Evolutionary conservation across 495 filamentous ascomycete genomes (phyloP), one percentile per base, ranked within the genome.

Genomic region (Aspergillus nanangensis): DNA sequence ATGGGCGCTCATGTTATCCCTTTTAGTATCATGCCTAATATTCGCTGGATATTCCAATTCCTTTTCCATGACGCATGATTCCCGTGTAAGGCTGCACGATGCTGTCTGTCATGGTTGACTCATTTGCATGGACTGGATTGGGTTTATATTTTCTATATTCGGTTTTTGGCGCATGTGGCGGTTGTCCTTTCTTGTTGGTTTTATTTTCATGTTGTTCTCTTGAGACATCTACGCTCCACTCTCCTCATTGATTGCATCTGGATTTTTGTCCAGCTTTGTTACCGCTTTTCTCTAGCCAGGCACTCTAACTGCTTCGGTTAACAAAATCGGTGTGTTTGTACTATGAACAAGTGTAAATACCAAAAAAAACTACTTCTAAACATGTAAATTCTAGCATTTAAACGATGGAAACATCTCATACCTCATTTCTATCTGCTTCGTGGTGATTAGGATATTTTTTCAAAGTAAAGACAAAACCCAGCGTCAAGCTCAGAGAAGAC

Each of bases 1-100:
- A 47, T 51, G 58, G 65, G 66, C 62, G 47, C 57, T 61, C 62
- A 52, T 53, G 57, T 58, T 62, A 54, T 55, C 48, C 58, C 46
- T 57, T 51, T 53, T 60, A 61, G 56, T 62, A 58, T 55, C 47
- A 32, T 54, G 45, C 29, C 41, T 47, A 46, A 44, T 48, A 11
- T 49, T 53, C 39, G 53, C 54, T 55, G 51, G 35, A 44, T 56
- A 33, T 50, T 55, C 38, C 24, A 40, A 39, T 48, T 54, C 34
- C 35, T 63, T 34, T n/a, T 46, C 11, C 25, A 22, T 36, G 11
- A 11, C 18, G 25, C 17, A 22, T 15, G 23, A 32, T 32, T 32
- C 19, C 17, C 33, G 34, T 38, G 1, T 33, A 17, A 9, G 21
- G 13, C 36, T 44, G 34, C 39, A 23, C n/a, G n/a, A n/a, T n/a